Evolutionary conservation across 345 rosid species (phyloP), one percentile per base, ranked within the genome.

Genomic region (Gossypium anomalum): DNA sequence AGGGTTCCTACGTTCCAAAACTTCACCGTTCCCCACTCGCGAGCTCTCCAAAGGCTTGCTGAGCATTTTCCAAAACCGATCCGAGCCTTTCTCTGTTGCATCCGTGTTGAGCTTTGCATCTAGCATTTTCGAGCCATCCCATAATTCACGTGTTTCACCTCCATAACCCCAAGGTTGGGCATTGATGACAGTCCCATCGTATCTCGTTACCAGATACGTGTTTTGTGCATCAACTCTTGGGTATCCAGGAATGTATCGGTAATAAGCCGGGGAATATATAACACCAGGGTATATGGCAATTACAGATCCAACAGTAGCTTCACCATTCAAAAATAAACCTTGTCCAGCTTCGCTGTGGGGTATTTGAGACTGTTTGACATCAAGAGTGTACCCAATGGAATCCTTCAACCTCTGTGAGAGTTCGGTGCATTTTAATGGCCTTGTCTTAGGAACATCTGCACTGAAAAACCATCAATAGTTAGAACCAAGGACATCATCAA

Each of bases 101-200:
- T 75, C 78, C 17, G 63, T n/a, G 10, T 63, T 53, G 66, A 80
- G 67, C 67, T 59, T 82, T 70, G 67, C 29, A 62, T 86, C 85
- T 76, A 83, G 77, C 38, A 49, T 38, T 16, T 29, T 67, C 34
- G 70, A 77, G 65, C 89, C 86, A 76, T 87, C 80, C 98, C 98
- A 94, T 20, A 78, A 52, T 72, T 87, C 83, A 19, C 92, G 87
- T 58, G 80, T 77, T 69, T 92, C 87, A 14, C 87, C 90, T 60
- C 98, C 98, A 56, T 20, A 75, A 60, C 96, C 96, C 98, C 98
- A 91, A 68, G 95, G 90, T 66, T 91, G 89, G 68, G 94, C 93
- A 75, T 92, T 89, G 81, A 94, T 89, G 27, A 92, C 92, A 12
- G 82, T 79, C 53, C 90, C 92, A 16, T 94, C 98, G 79, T 91